Evolutionary conservation across 345 rosid genomes (phyloP).

Genomic region (Noccaea bulbosa): DNA sequence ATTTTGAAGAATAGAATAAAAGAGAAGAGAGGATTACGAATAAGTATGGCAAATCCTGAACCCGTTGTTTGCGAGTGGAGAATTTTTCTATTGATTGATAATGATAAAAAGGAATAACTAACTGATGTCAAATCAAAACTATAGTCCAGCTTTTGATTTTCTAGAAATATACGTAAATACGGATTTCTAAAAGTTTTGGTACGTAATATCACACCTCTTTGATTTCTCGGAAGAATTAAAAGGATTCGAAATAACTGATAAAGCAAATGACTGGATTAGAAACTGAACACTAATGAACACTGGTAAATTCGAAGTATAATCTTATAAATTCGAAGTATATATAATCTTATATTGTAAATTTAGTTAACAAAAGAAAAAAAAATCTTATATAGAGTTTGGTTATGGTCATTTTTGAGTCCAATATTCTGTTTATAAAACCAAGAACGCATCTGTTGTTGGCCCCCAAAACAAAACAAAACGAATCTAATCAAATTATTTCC

Average conservation of each 20-base stretch:
- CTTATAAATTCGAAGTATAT: no score
- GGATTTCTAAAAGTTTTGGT: not conserved
- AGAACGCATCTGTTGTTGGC: constrained; percentile 15
- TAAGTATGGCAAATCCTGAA: constrained; percentile 28
- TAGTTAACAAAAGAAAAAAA: no score
- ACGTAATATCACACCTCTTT: not conserved
- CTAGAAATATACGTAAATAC: not conserved
- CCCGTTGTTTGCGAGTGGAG: constrained; percentile 31
- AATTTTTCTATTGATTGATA: not conserved
- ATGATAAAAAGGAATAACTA: not conserved
- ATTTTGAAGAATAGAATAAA: constrained; percentile 24
- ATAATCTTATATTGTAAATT: no score
- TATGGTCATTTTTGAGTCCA: not conserved
- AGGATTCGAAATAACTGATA: not conserved
- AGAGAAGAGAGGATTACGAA: constrained; percentile 24
- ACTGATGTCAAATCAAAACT: not conserved
- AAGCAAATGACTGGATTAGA: not conserved
- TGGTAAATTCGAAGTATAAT: no score
- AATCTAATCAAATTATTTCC: not conserved
- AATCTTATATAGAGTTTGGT: not conserved
- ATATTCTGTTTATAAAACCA: not conserved
- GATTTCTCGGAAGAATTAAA: not conserved
- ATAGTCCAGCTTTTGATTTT: not conserved
- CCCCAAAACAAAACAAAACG: no score
- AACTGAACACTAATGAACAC: no score